Percentiles rank a stretch among this genome's conserved stretches.
These are phyloP conservation scores for Pyricularia sp. DNA, from an alignment of 2,329 filamentous ascomycete species.

Conservation along the genomic window DNA sequence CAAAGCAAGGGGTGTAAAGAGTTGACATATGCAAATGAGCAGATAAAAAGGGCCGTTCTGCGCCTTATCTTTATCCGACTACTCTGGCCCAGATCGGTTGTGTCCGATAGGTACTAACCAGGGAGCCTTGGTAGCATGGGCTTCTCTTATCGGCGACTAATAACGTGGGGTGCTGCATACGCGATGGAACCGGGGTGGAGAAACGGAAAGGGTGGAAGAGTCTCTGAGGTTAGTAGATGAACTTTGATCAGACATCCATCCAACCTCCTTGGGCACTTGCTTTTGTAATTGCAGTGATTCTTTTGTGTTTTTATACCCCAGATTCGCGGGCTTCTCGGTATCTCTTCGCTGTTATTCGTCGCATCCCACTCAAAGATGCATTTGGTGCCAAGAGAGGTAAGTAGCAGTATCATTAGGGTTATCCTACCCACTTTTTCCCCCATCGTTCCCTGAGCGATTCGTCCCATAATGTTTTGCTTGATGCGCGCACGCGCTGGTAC, in stretches of 20 bases:
- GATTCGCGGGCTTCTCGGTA: neutral
- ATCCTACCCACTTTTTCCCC: neutral
- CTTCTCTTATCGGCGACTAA: neutral
- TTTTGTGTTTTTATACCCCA: neutral
- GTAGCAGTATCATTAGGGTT: neutral
- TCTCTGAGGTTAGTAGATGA: neutral
- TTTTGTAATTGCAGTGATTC: neutral
- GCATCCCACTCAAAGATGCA: conserved; percentile 15
- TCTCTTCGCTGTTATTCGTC: neutral
- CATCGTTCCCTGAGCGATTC: neutral
- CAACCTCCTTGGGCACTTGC: neutral
- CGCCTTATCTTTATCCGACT: neutral
- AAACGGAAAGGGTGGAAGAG: neutral
- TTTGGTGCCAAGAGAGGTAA: conserved; percentile 22
- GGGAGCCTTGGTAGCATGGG: neutral
- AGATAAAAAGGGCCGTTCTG: neutral
- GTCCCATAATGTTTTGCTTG: neutral
- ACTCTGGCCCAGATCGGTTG: neutral
- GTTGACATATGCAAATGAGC: neutral
- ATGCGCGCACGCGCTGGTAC: no score
- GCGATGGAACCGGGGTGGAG: neutral
- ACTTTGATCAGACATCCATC: neutral
- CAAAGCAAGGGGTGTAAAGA: neutral
- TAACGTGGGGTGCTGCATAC: neutral
- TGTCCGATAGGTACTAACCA: neutral